phyloP scores from a whole-genome alignment of 441 rosid species.

The Adansonia grandidieri region DNA sequence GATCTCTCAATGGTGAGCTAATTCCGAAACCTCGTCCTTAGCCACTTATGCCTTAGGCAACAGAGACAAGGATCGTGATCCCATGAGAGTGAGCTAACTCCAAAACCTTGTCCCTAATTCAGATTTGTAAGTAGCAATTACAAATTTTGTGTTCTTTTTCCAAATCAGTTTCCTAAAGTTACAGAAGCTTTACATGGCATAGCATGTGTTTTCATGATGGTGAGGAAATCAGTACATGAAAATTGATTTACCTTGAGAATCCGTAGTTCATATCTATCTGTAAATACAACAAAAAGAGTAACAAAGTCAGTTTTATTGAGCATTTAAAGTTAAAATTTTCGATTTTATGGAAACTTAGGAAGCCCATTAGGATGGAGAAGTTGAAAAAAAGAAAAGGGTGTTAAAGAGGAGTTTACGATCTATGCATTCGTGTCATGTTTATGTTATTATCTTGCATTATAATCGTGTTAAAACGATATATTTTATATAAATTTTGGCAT shows the following conservation, averaged over 20 bases:
- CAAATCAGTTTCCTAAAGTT: not conserved
- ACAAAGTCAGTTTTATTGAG: not conserved
- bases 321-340: not conserved
- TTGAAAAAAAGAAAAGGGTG: not conserved
- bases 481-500: too few relatives aligned
- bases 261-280: conserved; percentile 84
- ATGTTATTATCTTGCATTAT: too few relatives aligned
- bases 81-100: too few relatives aligned
- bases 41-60: too few relatives aligned
- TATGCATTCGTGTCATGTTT: too few relatives aligned
- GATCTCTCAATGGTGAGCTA: too few relatives aligned
- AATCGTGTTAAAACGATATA: too few relatives aligned
- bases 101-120: too few relatives aligned
- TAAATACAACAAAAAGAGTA: conserved; percentile 28
- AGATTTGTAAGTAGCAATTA: not conserved
- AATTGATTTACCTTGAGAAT: conserved; percentile 62
- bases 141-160: not conserved
- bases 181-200: conserved; percentile 49
- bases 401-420: conserved; percentile 50
- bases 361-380: not conserved
- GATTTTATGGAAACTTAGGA: not conserved
- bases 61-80: too few relatives aligned
- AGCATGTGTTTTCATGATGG: conserved; percentile 27
- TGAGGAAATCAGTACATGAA: not conserved
- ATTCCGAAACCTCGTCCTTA: too few relatives aligned